Conservation (phyloP, 176 grass and related monocot species). For the Urochloa ruziziensis region DNA sequence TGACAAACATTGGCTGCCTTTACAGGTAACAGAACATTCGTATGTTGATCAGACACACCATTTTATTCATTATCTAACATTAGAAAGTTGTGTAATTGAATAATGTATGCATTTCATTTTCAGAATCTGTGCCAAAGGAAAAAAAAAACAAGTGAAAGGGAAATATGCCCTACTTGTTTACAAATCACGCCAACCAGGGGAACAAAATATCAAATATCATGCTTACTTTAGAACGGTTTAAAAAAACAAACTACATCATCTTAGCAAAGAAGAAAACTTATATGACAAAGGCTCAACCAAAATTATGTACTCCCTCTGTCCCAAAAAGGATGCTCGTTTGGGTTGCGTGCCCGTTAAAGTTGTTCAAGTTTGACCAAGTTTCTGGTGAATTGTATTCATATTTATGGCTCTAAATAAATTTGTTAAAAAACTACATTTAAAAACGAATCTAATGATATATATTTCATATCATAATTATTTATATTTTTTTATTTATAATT, state of each 20-base stretch:
- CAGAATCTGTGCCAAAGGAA: background rate
- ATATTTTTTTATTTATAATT: too few relatives aligned
- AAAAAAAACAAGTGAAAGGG: background rate
- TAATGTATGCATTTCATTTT: conserved; percentile 3
- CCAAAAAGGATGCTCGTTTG: too few relatives aligned
- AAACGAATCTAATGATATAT: too few relatives aligned
- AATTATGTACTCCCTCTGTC: background rate
- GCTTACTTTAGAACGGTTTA: background rate
- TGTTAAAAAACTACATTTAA: too few relatives aligned
- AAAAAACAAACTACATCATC: background rate
- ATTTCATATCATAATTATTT: too few relatives aligned
- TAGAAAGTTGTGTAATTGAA: background rate
- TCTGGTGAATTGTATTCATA: too few relatives aligned
- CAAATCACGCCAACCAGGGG: background rate
- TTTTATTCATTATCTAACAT: background rate
- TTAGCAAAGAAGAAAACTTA: background rate
- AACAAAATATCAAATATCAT: background rate
- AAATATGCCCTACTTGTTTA: background rate
- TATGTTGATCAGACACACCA: background rate
- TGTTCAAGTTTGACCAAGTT: too few relatives aligned
- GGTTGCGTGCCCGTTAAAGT: too few relatives aligned
- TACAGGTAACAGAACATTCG: background rate
- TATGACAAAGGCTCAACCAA: background rate
- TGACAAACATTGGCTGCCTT: background rate
- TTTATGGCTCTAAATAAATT: too few relatives aligned